Conservation (phyloP, 208 protist genomes). For the Naegleria fowleri region DNA sequence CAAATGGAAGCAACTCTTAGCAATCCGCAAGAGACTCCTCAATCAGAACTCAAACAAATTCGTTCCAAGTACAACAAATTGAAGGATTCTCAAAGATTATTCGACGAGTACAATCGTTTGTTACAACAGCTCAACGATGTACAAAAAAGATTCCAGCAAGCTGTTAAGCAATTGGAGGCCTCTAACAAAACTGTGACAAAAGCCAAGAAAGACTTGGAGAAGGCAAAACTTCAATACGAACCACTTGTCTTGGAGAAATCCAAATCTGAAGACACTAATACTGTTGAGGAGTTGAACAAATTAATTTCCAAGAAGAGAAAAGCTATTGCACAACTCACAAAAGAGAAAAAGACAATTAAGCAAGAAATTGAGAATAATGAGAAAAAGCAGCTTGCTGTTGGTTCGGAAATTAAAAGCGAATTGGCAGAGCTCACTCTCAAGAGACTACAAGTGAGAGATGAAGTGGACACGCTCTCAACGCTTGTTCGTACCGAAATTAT, state of each 20-base stretch:
- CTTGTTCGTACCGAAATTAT: neutral
- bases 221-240: neutral
- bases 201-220: neutral
- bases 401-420: neutral
- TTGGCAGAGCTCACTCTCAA: neutral
- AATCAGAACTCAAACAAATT: neutral
- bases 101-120: neutral
- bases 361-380: neutral
- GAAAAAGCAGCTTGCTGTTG: neutral
- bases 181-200: neutral
- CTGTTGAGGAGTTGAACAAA: neutral
- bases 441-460: neutral
- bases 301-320: neutral
- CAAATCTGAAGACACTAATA: neutral
- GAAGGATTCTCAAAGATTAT: neutral
- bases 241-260: neutral
- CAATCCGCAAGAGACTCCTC: neutral
- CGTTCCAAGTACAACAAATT: neutral
- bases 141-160: neutral
- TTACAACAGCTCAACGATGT: neutral
- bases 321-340: neutral
- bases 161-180: neutral
- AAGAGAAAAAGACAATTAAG: neutral
- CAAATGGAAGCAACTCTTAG: neutral
- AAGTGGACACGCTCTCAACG: neutral